Evolutionary conservation across 2,329 filamentous ascomycete genomes (phyloP), one percentile per base, ranked within the genome.

Genomic region (Arthrobotrys iridis): DNA sequence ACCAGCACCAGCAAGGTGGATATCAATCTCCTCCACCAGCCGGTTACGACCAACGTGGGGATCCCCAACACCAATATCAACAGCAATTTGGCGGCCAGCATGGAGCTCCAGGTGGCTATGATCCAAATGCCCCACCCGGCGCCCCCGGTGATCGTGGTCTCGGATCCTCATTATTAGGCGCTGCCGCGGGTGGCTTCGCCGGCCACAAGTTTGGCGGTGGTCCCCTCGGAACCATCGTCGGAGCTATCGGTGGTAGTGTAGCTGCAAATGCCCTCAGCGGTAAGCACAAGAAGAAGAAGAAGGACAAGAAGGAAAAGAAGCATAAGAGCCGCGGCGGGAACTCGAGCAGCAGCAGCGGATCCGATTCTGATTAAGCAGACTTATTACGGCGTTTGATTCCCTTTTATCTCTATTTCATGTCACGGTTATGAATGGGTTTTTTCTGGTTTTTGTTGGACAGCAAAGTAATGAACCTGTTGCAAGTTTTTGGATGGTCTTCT

Each of bases 121-220:
- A 76, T 37, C 64, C 72, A 35, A 64, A 64, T 41, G 64, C 57
- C 33, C 35, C 52, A 59, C 71, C 65, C 43, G 48, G 52, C 33
- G 43, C 28, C 4, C 63, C 68, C 22, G 86, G 85, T 77, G 87
- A 88, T n/a, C 85, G 86, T 52, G 87, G 87, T 33, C 83, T 88
- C 15, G 86, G 86, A 2, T 85, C 86, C 0, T 84, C 86, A 2
- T 78, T 88, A 24, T 77, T 86, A 0, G 87, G 86, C 20, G 85
- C 85, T 62, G 86, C 84, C 15, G 86, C 83, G 0, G 87, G 85
- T n/a, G 86, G 84, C 5, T 87, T 84, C 78, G 82, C 86, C 0
- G 86, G 85, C 0, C 84, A 87, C 80, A 84, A 86, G 77, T 81
- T 86, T 18, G 87, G 86, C 10, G 85, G 85, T 26, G 86, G 87